Conservation (phyloP, 495 filamentous ascomycete genomes). For the Tricharina praecox region DNA sequence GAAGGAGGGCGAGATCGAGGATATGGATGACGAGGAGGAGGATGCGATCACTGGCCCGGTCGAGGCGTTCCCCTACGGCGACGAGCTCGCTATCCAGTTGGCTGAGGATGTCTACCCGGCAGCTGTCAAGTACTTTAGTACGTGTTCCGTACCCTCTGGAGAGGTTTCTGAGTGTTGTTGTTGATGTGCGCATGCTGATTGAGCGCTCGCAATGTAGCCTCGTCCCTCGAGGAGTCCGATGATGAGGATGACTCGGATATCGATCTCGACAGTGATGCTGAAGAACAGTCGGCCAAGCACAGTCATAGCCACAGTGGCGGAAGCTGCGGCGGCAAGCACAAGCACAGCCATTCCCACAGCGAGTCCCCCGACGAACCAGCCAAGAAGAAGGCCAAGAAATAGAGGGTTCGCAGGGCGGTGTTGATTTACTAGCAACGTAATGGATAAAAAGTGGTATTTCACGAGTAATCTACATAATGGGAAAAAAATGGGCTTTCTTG, state of each 20-base stretch:
- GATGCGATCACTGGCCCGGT: conserved; percentile 38
- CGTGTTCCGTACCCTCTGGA: conserved; percentile 28
- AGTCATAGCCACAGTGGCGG: background rate
- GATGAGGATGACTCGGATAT: conserved; percentile 33
- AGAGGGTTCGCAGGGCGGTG: no score
- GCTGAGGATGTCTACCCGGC: conserved; percentile 76
- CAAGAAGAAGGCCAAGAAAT: conserved; percentile 6
- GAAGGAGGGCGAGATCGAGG: conserved; percentile 32
- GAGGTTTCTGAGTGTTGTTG: conserved; percentile 3
- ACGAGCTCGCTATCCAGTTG: conserved; percentile 59
- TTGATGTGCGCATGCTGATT: conserved; percentile 3
- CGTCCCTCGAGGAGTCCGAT: conserved; percentile 41
- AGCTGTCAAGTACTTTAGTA: conserved; percentile 82
- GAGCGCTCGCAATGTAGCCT: conserved; percentile 34
- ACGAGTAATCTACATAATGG: no score
- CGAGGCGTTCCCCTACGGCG: conserved; percentile 68
- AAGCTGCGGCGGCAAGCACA: conserved; percentile 6
- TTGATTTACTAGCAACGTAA: background rate
- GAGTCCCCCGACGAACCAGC: conserved; percentile 11
- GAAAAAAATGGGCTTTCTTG: no score
- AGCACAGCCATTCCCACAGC: conserved; percentile 7
- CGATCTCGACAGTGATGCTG: conserved; percentile 23
- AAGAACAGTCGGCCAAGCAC: conserved; percentile 6
- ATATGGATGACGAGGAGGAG: conserved; percentile 37
- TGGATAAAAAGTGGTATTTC: no score